Conservation (phyloP, 371 early-diverging fungal species). For the Mucor circinelloides region DNA sequence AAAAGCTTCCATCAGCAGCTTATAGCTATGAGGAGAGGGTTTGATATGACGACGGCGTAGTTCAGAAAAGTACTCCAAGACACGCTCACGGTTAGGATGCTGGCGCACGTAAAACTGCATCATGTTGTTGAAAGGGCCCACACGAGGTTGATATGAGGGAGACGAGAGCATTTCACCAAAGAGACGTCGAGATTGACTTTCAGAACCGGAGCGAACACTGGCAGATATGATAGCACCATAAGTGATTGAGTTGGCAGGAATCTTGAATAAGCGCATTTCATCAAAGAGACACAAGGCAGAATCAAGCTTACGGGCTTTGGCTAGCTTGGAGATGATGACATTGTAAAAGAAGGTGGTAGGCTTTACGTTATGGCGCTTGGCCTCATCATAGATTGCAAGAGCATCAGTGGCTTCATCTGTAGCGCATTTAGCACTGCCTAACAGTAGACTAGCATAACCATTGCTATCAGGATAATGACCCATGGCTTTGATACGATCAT, state of each 20-base stretch:
- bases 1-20: constrained; percentile 64
- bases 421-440: constrained; percentile 54
- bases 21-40: constrained; percentile 65
- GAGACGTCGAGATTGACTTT: constrained; percentile 49
- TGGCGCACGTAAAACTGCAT: constrained; percentile 70
- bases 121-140: constrained; percentile 68
- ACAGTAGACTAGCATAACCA: constrained; percentile 52
- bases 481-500: constrained; percentile 54
- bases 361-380: constrained; percentile 59
- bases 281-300: constrained; percentile 58
- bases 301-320: constrained; percentile 67
- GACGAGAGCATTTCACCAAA: constrained; percentile 59
- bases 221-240: constrained; percentile 69
- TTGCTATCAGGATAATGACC: constrained; percentile 52
- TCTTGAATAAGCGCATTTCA: constrained; percentile 58
- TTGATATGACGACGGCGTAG: constrained; percentile 50
- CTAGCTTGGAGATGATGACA: constrained; percentile 66
- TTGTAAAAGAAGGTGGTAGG: constrained; percentile 69
- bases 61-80: constrained; percentile 55
- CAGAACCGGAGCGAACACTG: constrained; percentile 64
- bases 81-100: constrained; percentile 56
- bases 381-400: constrained; percentile 62
- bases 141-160: constrained; percentile 53
- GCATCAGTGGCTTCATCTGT: constrained; percentile 62
- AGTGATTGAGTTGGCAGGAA: constrained; percentile 60